These are phyloP conservation scores for Amorphotheca resinae DNA, from an alignment of 495 filamentous ascomycete species.

Conservation along the genomic window DNA sequence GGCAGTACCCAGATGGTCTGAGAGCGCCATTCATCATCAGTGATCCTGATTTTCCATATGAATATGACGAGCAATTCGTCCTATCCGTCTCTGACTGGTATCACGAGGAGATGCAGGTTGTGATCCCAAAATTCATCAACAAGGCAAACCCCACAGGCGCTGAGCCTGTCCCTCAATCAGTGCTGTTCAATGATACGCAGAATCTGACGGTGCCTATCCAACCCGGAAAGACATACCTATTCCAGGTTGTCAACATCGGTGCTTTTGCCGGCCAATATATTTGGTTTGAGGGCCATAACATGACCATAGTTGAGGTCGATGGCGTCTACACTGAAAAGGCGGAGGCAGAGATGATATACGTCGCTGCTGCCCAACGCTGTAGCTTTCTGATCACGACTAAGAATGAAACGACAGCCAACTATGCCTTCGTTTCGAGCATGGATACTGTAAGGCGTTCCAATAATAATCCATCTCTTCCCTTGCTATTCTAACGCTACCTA, in stretches of 20 bases:
- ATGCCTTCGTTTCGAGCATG: slow-evolving; percentile 51
- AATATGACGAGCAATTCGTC: slow-evolving; percentile 42
- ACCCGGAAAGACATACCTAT: slow-evolving; percentile 67
- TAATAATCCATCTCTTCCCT: slow-evolving; percentile 17
- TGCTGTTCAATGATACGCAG: slow-evolving; percentile 28
- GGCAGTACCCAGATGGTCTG: slow-evolving; percentile 54
- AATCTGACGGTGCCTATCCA: slow-evolving; percentile 42
- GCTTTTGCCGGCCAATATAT: slow-evolving; percentile 58
- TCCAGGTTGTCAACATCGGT: slow-evolving; percentile 63
- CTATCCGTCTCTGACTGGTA: slow-evolving; percentile 45
- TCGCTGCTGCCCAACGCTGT: slow-evolving; percentile 60
- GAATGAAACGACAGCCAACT: slow-evolving; percentile 51
- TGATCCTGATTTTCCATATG: slow-evolving; percentile 41
- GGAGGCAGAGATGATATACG: slow-evolving; percentile 48
- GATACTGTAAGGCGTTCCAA: slow-evolving; percentile 32
- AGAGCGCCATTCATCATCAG: slow-evolving; percentile 49
- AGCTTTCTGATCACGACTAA: slow-evolving; percentile 55
- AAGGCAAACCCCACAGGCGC: slow-evolving; percentile 45
- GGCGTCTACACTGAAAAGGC: slow-evolving; percentile 46
- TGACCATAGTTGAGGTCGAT: slow-evolving; percentile 43
- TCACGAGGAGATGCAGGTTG: slow-evolving; percentile 29
- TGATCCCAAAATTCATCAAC: slow-evolving; percentile 45
- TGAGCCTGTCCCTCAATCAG: slow-evolving; percentile 53
- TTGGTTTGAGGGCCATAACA: slow-evolving; percentile 60
- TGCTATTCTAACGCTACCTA: slow-evolving; percentile 31